These are phyloP conservation scores for Trichosporon faecale DNA, from an alignment of 1,284 basidiomycete species.

Conservation along the genomic window DNA sequence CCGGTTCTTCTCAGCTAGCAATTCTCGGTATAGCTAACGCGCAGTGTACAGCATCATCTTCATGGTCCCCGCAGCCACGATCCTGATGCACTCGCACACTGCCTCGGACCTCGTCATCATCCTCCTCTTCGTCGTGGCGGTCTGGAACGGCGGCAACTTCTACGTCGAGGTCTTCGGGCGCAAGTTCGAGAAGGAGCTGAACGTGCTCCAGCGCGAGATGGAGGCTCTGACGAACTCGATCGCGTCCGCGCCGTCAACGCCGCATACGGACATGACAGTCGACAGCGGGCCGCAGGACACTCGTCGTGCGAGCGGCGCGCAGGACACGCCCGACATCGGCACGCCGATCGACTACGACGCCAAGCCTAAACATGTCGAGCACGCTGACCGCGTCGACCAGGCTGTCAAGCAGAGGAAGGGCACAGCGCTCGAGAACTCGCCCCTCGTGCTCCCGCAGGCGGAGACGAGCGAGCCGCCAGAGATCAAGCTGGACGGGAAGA, in stretches of 20 bases:
- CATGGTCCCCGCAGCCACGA: conserved; percentile 73
- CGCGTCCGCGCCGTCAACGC: conserved; percentile 26
- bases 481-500: conserved; percentile 10
- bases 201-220: conserved; percentile 75
- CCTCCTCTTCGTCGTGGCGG: conserved; percentile 71
- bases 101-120: conserved; percentile 76
- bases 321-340: not conserved
- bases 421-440: conserved; percentile 33
- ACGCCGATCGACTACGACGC: not conserved
- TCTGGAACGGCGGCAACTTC: conserved; percentile 58
- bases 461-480: conserved; percentile 20
- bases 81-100: conserved; percentile 67
- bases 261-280: conserved; percentile 15
- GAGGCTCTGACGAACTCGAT: conserved; percentile 27
- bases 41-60: conserved; percentile 80
- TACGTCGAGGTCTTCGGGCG: conserved; percentile 94
- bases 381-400: not conserved
- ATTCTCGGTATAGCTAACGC: conserved; percentile 12
- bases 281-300: conserved; percentile 6
- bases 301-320: not conserved
- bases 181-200: conserved; percentile 90
- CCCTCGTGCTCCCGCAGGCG: conserved; percentile 37
- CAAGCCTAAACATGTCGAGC: not conserved
- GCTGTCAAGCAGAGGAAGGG: conserved; percentile 7
- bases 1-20: not conserved